Conservation (phyloP, 768 basidiomycete genomes). For the Lactifluus pinguis region DNA sequence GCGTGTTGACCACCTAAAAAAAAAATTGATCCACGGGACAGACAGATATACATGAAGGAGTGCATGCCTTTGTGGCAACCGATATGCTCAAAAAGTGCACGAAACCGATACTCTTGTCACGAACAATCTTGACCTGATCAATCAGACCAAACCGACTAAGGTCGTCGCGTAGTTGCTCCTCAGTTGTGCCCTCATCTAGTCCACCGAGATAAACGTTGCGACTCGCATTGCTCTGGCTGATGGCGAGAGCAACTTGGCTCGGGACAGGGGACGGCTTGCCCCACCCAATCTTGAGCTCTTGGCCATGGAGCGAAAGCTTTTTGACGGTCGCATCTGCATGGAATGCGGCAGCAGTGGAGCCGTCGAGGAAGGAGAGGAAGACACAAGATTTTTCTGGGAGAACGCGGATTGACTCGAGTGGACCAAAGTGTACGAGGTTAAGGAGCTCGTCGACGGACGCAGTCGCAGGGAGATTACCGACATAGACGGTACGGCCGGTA, state of each 20-base stretch:
- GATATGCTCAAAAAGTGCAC: conserved; percentile 96
- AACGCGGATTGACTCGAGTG: conserved; percentile 89
- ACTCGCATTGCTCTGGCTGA: conserved; percentile 86
- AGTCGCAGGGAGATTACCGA: conserved; percentile 90
- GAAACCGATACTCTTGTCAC: conserved; percentile 99
- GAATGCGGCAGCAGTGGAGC: conserved; percentile 88
- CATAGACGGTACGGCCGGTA: conserved; percentile 87
- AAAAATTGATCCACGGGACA: background rate
- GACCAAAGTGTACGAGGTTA: conserved; percentile 95
- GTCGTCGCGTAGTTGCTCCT: conserved; percentile 88
- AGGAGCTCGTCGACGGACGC: conserved; percentile 97
- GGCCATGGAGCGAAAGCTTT: conserved; percentile 85
- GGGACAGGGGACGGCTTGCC: conserved; percentile 90
- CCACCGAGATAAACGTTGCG: conserved; percentile 96
- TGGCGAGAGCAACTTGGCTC: conserved; percentile 75
- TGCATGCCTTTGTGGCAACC: conserved; percentile 74
- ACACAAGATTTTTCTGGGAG: conserved; percentile 96
- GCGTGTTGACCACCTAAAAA: conserved; percentile 78
- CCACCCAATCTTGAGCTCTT: conserved; percentile 99
- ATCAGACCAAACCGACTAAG: conserved; percentile 89
- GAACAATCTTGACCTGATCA: conserved; percentile 98
- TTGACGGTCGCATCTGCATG: conserved; percentile 95
- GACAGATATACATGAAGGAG: background rate
- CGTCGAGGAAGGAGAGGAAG: conserved; percentile 96
- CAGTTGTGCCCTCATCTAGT: conserved; percentile 81